Evolutionary conservation across 805 yeast species (phyloP), one percentile per base, ranked within the genome.

Genomic region (Naumovozyma dairenensis): DNA sequence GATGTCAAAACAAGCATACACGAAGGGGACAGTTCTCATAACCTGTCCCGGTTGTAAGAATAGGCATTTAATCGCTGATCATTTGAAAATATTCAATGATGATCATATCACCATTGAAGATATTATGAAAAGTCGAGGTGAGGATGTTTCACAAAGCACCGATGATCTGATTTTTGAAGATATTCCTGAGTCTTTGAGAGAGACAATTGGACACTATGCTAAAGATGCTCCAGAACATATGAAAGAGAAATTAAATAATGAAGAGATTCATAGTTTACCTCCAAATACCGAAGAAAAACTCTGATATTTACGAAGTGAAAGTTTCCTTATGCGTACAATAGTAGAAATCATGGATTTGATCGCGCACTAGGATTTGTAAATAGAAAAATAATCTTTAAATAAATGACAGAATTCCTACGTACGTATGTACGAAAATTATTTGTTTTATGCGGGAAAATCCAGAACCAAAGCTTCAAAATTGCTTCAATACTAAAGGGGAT

Each of bases 1-100:
- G n/a, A 80, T 89, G 51, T 80, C 95, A 5, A 87, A 87, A 45
- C 97, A 89, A 59, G 87, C 96, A 0, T 89, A 89, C 54, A 73
- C 79, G 10, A 63, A 67, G 7, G 97, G 97, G 2, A 78, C 95
- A 0, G 94, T 89, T 3, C 61, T 85, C 32, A 80, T 89, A 16
- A 85, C 84, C 49, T 89, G 97, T 54, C 97, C 97, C 0, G 82
- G 86, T 12, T 89, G 97, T 56, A 69, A 79, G 43, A 78, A 73
- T 50, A 72, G 96, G 43, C 97, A 89, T 53, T 62, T 89, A 51
- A 87, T 89, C 26, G 94, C 96, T 0, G 97, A 89, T 53, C 87
- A 80, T 51, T 59, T 80, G 38, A 78, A 76, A 63, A 82, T 87
- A 21, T 86, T 87, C 51, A 73, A 77, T n/a, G 96, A 87, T 55